These are phyloP conservation scores for Bolboschoenoplectus hybrid DNA, from an alignment of 202 grass and related monocot species.

Conservation along the genomic window DNA sequence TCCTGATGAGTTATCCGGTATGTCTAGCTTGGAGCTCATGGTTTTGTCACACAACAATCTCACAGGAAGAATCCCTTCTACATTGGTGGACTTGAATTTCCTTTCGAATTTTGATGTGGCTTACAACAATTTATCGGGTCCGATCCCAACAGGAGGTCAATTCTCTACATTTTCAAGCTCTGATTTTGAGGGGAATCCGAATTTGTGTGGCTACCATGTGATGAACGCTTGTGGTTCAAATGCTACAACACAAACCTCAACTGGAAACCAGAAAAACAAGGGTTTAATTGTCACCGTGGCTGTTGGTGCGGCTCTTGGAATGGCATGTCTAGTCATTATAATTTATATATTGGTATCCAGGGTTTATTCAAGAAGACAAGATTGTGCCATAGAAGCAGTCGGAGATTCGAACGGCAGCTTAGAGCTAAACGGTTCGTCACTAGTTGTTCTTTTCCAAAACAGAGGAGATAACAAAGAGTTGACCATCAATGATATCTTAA, in stretches of 20 bases:
- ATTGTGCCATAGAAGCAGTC: conserved; percentile 55
- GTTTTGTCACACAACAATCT: conserved; percentile 88
- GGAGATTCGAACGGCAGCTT: conserved; percentile 54
- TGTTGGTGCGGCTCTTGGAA: conserved; percentile 62
- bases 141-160: conserved; percentile 70
- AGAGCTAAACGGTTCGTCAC: conserved; percentile 60
- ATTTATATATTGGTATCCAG: conserved; percentile 58
- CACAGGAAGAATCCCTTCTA: conserved; percentile 76
- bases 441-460: conserved; percentile 84
- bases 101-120: conserved; percentile 90
- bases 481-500: conserved; percentile 82
- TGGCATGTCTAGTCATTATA: conserved; percentile 57
- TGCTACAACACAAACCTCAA: conserved; percentile 37
- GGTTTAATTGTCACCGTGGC: conserved; percentile 65
- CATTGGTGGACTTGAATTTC: conserved; percentile 79
- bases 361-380: conserved; percentile 48
- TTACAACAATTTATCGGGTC: conserved; percentile 86
- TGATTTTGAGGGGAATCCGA: conserved; percentile 81
- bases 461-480: conserved; percentile 65
- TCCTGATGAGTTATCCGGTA: conserved; percentile 73
- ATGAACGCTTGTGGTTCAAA: conserved; percentile 34
- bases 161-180: conserved; percentile 82
- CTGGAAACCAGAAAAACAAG: conserved; percentile 55
- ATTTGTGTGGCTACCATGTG: conserved; percentile 57
- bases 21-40: conserved; percentile 78